Evolutionary conservation across 2,329 filamentous ascomycete genomes (phyloP), one percentile per base, ranked within the genome.

Genomic region (Clonostachys solani): DNA sequence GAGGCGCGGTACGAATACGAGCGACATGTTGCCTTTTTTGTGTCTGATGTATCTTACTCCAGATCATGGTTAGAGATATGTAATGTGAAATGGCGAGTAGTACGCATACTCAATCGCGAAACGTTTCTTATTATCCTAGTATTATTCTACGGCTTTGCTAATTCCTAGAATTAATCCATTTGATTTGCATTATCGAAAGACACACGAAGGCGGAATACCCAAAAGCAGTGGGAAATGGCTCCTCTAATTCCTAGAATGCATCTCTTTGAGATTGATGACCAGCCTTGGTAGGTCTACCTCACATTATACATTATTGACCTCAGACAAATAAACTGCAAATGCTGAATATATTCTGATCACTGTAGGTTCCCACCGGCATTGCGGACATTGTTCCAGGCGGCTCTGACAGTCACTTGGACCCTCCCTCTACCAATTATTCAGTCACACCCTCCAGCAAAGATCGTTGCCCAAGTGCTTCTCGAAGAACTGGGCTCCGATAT

Each of bases 261-360:
- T 60, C 74, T 86, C 54, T 83, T 82, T 53, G 84, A 87, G 69
- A 82, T 87, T 52, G 77, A 83, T 53, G 84, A 87, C 58, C 81
- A 84, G 62, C 55, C 75, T 47, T 87, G 84, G 83, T 86, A 68
- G 48, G 65, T 53, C 33, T 42, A 9, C 34, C 33, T 23, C 18
- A 15, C 15, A 17, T 34, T 42, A 44, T 12, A 15, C 15, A 17
- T 34, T 42, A 44, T 12, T 9, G 15, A 15, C 18, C 6, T 41
- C 23, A 29, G 52, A 36, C 16, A 29, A 29, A 29, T 10, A 5
- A 29, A 29, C 1, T 10, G 23, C 4, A 29, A 29, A 29, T 29
- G 8, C 7, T 29, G 9, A 23, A 29, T 29, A 9, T 29, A 29
- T 29, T 29, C 8, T 29, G 23, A 29, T 29, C 34, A 33, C n/a